These are phyloP conservation scores for Polytrichum formosum DNA, from an alignment of 225 moss, liverwort and hornwort species.

Conservation along the genomic window DNA sequence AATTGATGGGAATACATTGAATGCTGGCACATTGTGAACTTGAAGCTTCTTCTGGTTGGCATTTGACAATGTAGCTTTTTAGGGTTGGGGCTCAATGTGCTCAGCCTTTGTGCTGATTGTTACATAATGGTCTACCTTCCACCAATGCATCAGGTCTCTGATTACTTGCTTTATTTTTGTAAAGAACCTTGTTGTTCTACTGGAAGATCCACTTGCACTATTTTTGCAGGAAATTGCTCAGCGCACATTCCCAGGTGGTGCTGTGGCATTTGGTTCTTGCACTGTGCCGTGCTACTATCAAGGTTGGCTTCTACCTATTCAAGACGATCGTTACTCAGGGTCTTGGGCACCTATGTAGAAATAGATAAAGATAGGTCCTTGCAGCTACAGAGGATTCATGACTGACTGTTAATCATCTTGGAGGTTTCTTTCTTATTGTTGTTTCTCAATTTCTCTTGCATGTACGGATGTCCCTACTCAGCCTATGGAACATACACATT, in stretches of 20 bases:
- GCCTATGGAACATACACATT: constrained; percentile 79
- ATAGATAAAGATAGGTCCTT: too few relatives aligned
- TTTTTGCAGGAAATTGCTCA: constrained; percentile 48
- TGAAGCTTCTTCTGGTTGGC: neutral
- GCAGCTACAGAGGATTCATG: too few relatives aligned
- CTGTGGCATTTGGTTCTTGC: constrained; percentile 78
- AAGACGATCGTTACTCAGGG: neutral
- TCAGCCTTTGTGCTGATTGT: neutral
- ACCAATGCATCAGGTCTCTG: too few relatives aligned
- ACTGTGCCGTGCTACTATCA: constrained; percentile 73
- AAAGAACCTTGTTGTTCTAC: neutral
- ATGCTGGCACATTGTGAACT: neutral
- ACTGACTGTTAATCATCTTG: too few relatives aligned
- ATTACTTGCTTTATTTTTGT: too few relatives aligned
- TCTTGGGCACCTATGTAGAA: too few relatives aligned
- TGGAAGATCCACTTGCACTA: neutral
- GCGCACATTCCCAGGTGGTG: constrained; percentile 74
- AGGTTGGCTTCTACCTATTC: constrained; percentile 37
- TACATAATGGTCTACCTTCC: too few relatives aligned
- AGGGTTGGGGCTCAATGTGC: neutral
- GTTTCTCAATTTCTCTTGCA: constrained; percentile 15
- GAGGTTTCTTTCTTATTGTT: too few relatives aligned
- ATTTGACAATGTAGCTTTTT: neutral
- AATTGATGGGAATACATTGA: neutral
- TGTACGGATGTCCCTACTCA: constrained; percentile 28